Evolutionary conservation across 148 eudicot species (phyloP).

Genomic region (Diospyros kaki): DNA sequence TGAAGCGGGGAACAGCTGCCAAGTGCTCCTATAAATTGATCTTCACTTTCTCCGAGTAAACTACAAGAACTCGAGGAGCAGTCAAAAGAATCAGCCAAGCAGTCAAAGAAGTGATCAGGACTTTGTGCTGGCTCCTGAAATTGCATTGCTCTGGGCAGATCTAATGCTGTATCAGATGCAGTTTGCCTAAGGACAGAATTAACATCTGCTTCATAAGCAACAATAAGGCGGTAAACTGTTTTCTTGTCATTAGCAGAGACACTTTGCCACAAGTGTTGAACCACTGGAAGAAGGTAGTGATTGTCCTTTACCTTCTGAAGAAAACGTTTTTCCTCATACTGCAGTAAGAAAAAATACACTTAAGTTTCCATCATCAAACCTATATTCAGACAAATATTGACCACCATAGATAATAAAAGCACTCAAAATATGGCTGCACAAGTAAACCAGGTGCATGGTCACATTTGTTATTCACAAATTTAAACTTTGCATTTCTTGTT

Average conservation of each 20-base stretch:
- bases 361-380: constrained; percentile 2
- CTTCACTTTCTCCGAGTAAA: constrained; percentile 35
- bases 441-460: not conserved
- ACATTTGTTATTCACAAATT: not conserved
- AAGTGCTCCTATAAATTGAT: constrained; percentile 37
- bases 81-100: constrained; percentile 32
- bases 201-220: constrained; percentile 64
- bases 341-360: constrained; percentile 21
- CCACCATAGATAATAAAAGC: not conserved
- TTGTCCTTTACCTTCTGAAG: constrained; percentile 55
- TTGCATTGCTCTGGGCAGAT: constrained; percentile 35
- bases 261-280: constrained; percentile 82
- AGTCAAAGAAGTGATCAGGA: constrained; percentile 27
- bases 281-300: constrained; percentile 54
- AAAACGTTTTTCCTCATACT: constrained; percentile 87
- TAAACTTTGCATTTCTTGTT: not conserved
- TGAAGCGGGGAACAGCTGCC: constrained; percentile 84
- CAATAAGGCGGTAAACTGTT: constrained; percentile 78
- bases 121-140: constrained; percentile 35
- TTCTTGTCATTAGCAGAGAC: constrained; percentile 74
- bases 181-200: constrained; percentile 51
- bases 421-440: not conserved
- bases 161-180: constrained; percentile 29
- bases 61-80: constrained; percentile 33
- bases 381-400: not conserved